Evolutionary conservation across 805 yeast species (phyloP).

Genomic region (Metschnikowia noctiluminum): DNA sequence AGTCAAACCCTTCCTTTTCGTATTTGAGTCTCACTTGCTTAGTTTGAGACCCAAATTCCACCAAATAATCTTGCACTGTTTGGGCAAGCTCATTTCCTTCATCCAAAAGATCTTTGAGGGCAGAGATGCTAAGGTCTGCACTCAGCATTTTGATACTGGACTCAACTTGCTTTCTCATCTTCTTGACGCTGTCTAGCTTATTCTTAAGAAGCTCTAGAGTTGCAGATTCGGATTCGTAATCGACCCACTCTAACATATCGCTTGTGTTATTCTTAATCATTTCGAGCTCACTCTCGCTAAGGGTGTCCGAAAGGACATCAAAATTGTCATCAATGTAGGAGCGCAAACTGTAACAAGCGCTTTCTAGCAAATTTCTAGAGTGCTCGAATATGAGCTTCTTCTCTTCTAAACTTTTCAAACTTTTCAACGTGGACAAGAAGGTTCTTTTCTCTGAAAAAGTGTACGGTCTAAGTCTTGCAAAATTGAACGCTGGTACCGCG

Average conservation of each 20-base stretch:
- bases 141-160: slow-evolving; percentile 39
- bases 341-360: slow-evolving; percentile 67
- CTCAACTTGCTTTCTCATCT: slow-evolving; percentile 24
- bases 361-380: slow-evolving; percentile 66
- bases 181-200: slow-evolving; percentile 22
- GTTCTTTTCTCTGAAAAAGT: slow-evolving; percentile 39
- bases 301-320: slow-evolving; percentile 32
- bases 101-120: slow-evolving; percentile 41
- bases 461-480: slow-evolving; percentile 35
- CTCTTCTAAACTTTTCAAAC: slow-evolving; percentile 53
- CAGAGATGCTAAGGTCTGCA: slow-evolving; percentile 46
- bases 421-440: slow-evolving; percentile 46
- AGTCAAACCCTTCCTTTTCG: slow-evolving; percentile 46
- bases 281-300: slow-evolving; percentile 39
- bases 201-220: slow-evolving; percentile 24
- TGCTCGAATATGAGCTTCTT: slow-evolving; percentile 54
- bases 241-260: slow-evolving; percentile 72
- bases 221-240: slow-evolving; percentile 61
- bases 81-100: slow-evolving; percentile 41
- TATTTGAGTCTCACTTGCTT: slow-evolving; percentile 40
- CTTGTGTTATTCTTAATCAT: slow-evolving; percentile 30
- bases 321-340: slow-evolving; percentile 54
- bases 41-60: slow-evolving; percentile 46
- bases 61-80: slow-evolving; percentile 42
- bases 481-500: slow-evolving; percentile 46